Base-by-base conservation (phyloP, 352 stramenopile species). In the Thalassiosira hispida region DNA sequence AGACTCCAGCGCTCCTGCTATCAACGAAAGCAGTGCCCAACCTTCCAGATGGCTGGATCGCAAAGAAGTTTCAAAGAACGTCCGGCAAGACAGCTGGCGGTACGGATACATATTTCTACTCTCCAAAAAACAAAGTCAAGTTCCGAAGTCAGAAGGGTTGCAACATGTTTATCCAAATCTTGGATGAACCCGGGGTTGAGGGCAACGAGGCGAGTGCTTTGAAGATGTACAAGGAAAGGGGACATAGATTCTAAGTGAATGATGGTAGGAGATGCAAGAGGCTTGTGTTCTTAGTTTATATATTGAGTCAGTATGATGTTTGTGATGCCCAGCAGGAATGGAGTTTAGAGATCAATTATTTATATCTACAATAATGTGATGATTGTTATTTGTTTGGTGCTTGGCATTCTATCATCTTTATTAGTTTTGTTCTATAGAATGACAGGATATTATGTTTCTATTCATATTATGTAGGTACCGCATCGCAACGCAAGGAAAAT, bases 91-190 rank as follows among this genome's bases (percentile, higher is more conserved):
- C 18, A 46, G 61, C 61, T 40, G 40, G 61, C 1, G 16, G 14
- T 4, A 70, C 8, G 23, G 61, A 70, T 60, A 14, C 12, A 12
- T 70, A 70, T n/a, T 70, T 56, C 11, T 70, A 61, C 23, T 70
- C 61, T 8, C 61, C 61, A 12, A 25, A 40, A 12, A 8, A 47
- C 8, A 14, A 70, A 49, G 57, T 60, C 23, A 70, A 70, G 18
- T 70, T 70, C 42, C 23, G 61, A 22, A n/a, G 29, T 1, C 29
- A 52, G 57, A 66, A 51, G 57, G 57, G 57, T 6, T 31, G 33
- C 16, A 44, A 25, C n/a, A 22, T 16, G 7, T 66, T 66, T 14
- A 53, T 66, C 14, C 11, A 20, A 14, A 66, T 66, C 22, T 66
- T 66, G 16, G 9, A 23, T 20, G 57, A 66, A 23, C 57, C 57